These are phyloP conservation scores for Tricholoma hemisulphureum DNA, from an alignment of 768 basidiomycete species.

Conservation along the genomic window DNA sequence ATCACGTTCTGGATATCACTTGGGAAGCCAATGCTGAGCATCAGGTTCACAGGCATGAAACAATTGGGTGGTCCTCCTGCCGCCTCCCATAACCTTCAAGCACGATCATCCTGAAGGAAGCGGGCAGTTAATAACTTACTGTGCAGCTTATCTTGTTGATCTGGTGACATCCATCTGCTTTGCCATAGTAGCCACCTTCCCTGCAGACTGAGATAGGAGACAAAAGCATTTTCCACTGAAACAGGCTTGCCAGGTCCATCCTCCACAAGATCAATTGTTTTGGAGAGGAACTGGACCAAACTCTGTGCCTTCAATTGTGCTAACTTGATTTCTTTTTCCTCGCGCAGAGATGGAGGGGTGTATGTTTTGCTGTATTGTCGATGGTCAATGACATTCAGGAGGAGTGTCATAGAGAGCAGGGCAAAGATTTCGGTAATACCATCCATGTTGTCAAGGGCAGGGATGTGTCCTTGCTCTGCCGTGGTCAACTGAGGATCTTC, in stretches of 20 bases:
- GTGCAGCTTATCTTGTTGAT: background rate
- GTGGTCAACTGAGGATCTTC: background rate
- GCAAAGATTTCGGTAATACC: background rate
- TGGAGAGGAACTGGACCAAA: background rate
- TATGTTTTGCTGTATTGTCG: background rate
- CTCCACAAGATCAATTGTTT: background rate
- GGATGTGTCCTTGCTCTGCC: background rate
- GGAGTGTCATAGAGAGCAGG: background rate
- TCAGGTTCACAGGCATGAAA: background rate
- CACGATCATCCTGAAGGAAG: background rate
- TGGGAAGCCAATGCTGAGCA: background rate
- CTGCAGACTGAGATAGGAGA: no score
- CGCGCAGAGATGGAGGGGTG: background rate
- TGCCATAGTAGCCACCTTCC: no score
- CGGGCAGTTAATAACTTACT: background rate
- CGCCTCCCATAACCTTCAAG: background rate
- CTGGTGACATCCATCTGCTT: no score
- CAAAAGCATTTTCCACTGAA: background rate
- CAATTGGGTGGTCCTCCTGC: background rate
- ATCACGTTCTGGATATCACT: background rate
- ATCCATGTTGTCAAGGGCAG: background rate
- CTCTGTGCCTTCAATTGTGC: background rate
- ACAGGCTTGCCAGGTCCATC: background rate
- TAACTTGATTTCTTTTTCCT: background rate
- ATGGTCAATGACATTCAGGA: background rate